These are phyloP conservation scores for Pyrenochaeta sp. DNA, from an alignment of 2,329 filamentous ascomycete genomes.

Conservation along the genomic window DNA sequence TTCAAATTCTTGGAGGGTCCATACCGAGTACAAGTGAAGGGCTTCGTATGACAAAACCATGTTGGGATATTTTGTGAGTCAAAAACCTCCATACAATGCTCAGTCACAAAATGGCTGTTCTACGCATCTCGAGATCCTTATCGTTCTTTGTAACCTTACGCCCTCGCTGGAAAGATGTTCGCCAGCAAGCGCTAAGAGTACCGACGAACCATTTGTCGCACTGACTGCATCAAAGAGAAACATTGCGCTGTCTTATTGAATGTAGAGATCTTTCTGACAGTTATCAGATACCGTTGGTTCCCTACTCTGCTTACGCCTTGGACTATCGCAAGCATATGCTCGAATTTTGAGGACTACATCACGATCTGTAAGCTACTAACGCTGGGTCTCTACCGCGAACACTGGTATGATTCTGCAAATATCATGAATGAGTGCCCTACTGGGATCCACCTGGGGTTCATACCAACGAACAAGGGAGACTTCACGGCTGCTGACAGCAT, in stretches of 20 bases:
- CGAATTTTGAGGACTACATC: conserved; percentile 41
- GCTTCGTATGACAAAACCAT: conserved; percentile 34
- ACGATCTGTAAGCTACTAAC: conserved; percentile 38
- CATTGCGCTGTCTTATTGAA: too few relatives aligned
- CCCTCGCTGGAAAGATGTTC: too few relatives aligned
- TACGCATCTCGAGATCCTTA: too few relatives aligned
- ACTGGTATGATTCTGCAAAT: conserved; percentile 33
- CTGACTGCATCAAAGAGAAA: too few relatives aligned
- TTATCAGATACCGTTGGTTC: conserved; percentile 36
- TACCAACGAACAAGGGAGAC: conserved; percentile 34
- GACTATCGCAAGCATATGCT: conserved; percentile 38
- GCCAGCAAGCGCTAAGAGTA: too few relatives aligned
- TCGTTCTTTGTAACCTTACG: too few relatives aligned
- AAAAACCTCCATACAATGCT: not conserved
- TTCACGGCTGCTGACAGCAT: conserved; percentile 2
- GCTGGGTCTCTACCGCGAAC: conserved; percentile 33
- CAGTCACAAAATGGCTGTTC: too few relatives aligned
- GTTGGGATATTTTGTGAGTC: conserved; percentile 42
- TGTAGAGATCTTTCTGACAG: not conserved
- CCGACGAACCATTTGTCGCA: too few relatives aligned
- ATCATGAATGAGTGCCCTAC: conserved; percentile 30
- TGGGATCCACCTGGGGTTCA: conserved; percentile 37
- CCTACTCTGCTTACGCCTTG: conserved; percentile 33
- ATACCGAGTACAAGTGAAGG: conserved; percentile 37
- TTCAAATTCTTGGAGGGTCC: conserved; percentile 30